Conservation (phyloP, 805 yeast genomes). For the Candida loeiensis region DNA sequence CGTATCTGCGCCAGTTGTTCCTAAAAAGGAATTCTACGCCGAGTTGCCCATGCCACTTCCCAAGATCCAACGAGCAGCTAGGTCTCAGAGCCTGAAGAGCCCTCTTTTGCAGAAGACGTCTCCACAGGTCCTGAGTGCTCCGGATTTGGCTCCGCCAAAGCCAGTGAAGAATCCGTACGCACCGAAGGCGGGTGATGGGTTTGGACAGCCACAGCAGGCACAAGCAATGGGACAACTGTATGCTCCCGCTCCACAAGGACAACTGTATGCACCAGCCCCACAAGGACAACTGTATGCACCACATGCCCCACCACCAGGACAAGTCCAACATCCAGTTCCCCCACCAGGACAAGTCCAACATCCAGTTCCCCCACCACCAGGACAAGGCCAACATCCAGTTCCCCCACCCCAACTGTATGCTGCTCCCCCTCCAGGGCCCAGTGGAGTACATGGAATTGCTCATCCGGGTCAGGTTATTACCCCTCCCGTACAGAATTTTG, state of each 20-base stretch:
- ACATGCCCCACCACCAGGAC: conserved; percentile 2
- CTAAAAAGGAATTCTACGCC: conserved; percentile 42
- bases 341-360: not conserved
- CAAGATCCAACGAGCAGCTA: conserved; percentile 23
- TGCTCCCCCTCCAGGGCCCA: no score
- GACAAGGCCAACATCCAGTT: conserved; percentile 1
- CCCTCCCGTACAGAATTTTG: no score
- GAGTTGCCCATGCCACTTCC: conserved; percentile 49
- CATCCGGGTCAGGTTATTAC: no score
- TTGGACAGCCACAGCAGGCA: not conserved
- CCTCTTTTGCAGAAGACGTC: not conserved
- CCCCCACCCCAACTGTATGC: no score
- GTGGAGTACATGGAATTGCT: no score
- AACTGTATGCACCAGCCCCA: not conserved
- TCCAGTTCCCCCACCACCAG: not conserved
- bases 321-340: no score
- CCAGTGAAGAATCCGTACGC: conserved; percentile 1
- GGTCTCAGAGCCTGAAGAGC: conserved; percentile 24
- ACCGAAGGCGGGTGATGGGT: conserved; percentile 1
- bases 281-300: not conserved
- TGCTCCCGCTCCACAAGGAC: conserved; percentile 1
- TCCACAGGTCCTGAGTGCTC: not conserved
- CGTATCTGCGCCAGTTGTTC: conserved; percentile 1
- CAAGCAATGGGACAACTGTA: not conserved
- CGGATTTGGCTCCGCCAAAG: conserved; percentile 1